phyloP scores from a whole-genome alignment of 257 asterid species.

The Plantago elongata region DNA sequence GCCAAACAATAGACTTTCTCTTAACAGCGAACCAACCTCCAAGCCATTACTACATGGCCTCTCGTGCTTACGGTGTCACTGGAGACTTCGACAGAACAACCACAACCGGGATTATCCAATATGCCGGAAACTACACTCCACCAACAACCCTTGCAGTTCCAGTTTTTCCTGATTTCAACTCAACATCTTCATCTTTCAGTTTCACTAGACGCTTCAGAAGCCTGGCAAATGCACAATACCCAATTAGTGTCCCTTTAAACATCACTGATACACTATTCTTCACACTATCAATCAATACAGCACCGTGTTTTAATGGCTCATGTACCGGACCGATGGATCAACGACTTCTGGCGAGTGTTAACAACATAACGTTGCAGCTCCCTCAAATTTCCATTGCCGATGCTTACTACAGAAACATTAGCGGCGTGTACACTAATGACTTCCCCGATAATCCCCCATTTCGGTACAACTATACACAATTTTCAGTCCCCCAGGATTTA shows the following conservation, averaged over 20 bases:
- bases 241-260: constrained; percentile 36
- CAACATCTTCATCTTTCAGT: constrained; percentile 17
- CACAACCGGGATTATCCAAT: constrained; percentile 40
- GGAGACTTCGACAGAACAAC: constrained; percentile 25
- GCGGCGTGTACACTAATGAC: constrained; percentile 22
- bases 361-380: constrained; percentile 31
- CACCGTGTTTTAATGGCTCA: constrained; percentile 22
- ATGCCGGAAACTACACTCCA: constrained; percentile 33
- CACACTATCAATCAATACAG: constrained; percentile 33
- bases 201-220: constrained; percentile 30
- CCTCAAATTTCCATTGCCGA: constrained; percentile 35
- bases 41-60: constrained; percentile 53
- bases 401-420: constrained; percentile 32
- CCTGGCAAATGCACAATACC: constrained; percentile 28
- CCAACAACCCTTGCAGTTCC: constrained; percentile 29
- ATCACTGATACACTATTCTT: constrained; percentile 20
- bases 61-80: constrained; percentile 28
- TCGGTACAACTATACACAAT: constrained; percentile 32
- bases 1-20: constrained; percentile 60
- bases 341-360: constrained; percentile 43
- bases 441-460: constrained; percentile 41
- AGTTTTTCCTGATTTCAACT: constrained; percentile 21
- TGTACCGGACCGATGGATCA: constrained; percentile 33
- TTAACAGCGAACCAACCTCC: constrained; percentile 42
- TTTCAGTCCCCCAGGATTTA: constrained; percentile 16